Conservation (phyloP, 805 yeast species). For the Lipomyces mesembrius region DNA sequence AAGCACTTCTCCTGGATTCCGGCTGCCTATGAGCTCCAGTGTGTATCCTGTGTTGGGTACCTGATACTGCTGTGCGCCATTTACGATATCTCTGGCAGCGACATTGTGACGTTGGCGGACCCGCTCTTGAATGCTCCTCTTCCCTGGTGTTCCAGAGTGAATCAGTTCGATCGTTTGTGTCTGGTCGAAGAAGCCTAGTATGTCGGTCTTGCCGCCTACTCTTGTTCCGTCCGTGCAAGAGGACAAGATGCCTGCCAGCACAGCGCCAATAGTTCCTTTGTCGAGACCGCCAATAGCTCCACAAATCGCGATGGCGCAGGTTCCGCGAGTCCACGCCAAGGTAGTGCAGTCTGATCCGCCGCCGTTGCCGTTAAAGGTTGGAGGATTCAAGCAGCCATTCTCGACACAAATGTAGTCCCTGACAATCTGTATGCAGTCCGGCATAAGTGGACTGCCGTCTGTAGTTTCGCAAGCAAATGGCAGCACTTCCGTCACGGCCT, state of each 20-base stretch:
- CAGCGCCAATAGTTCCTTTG: constrained; percentile 1
- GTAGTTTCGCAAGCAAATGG: constrained; percentile 9
- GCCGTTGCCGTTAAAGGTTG: constrained; percentile 7
- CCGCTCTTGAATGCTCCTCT: constrained; percentile 8
- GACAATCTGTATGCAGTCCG: constrained; percentile 4
- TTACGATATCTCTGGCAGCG: constrained; percentile 6
- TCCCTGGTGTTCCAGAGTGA: constrained; percentile 8
- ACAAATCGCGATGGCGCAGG: constrained; percentile 5
- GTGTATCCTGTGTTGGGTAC: constrained; percentile 9
- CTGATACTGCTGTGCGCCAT: constrained; percentile 4
- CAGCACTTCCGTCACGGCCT: constrained; percentile 5
- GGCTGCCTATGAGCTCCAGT: constrained; percentile 9
- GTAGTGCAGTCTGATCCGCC: constrained; percentile 8
- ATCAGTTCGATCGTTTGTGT: constrained; percentile 8
- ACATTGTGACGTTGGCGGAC: not conserved
- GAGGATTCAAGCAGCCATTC: constrained; percentile 5
- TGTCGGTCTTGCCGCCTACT: constrained; percentile 9
- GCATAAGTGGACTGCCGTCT: constrained; percentile 7
- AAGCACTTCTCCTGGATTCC: constrained; percentile 9
- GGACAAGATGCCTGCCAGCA: constrained; percentile 6
- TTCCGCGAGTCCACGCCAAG: constrained; percentile 7
- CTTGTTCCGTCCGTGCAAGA: constrained; percentile 10
- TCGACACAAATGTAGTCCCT: constrained; percentile 8
- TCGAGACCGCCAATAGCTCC: constrained; percentile 9
- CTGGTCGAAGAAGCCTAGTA: not conserved